Evolutionary conservation across 2,329 filamentous ascomycete species (phyloP).

Genomic region (Penicillium paneum): DNA sequence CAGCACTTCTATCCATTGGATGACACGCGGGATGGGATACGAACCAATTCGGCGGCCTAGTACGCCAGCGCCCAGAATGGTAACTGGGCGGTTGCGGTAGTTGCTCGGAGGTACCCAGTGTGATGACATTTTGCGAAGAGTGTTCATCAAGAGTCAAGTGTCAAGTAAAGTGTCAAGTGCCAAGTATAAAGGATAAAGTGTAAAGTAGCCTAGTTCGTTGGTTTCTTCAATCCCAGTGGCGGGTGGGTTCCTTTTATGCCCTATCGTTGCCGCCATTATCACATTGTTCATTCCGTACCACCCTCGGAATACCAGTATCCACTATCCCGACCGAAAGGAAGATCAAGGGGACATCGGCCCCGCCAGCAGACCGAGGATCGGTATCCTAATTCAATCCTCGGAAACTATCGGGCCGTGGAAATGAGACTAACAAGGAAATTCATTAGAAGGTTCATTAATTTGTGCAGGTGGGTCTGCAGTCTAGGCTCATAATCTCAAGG

Average conservation of each 20-base stretch:
- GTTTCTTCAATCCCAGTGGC: not conserved
- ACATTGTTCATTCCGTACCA: not conserved
- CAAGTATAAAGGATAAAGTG: too few relatives aligned
- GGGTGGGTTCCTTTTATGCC: not conserved
- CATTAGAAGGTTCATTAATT: too few relatives aligned
- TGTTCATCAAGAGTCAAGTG: too few relatives aligned
- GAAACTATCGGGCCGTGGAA: not conserved
- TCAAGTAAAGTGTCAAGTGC: not conserved
- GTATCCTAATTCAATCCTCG: not conserved
- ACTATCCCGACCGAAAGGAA: not conserved
- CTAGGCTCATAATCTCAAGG: not conserved
- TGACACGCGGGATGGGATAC: not conserved
- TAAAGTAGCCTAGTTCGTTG: not conserved
- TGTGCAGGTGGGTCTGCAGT: too few relatives aligned
- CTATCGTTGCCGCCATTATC: not conserved
- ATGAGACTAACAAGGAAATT: not conserved
- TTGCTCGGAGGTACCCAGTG: slow-evolving; percentile 26
- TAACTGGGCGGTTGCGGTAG: slow-evolving; percentile 38
- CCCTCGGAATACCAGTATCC: not conserved
- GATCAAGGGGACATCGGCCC: not conserved
- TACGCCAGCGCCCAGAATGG: slow-evolving; percentile 43
- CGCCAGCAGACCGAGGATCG: not conserved
- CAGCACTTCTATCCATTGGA: not conserved
- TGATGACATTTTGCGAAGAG: slow-evolving; percentile 12
- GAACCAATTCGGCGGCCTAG: slow-evolving; percentile 42